Conservation (phyloP, 2,329 filamentous ascomycete genomes). For the Claviceps sorghi region DNA sequence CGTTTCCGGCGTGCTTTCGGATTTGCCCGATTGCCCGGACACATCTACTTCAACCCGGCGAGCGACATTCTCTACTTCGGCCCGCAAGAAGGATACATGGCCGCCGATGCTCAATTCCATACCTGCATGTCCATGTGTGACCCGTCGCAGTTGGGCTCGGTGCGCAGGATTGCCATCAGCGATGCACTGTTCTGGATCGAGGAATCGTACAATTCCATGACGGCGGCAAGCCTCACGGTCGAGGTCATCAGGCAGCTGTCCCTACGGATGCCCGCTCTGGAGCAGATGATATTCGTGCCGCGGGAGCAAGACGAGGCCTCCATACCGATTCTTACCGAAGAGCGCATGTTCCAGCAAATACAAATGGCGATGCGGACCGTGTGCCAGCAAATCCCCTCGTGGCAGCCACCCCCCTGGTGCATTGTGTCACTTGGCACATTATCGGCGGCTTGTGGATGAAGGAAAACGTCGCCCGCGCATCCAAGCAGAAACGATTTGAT, state of each 20-base stretch:
- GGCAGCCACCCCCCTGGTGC: slow-evolving; percentile 22
- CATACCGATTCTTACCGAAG: slow-evolving; percentile 17
- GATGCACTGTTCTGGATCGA: slow-evolving; percentile 28
- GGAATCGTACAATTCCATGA: slow-evolving; percentile 21
- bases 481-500: background rate
- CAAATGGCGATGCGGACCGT: slow-evolving; percentile 21
- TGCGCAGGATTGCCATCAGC: slow-evolving; percentile 30
- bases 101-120: slow-evolving; percentile 29
- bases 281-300: slow-evolving; percentile 31
- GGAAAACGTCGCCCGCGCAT: background rate
- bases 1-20: slow-evolving; percentile 27
- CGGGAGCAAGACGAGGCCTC: slow-evolving; percentile 20
- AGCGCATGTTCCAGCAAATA: slow-evolving; percentile 24
- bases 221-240: slow-evolving; percentile 24
- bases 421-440: slow-evolving; percentile 16
- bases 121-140: slow-evolving; percentile 29
- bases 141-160: slow-evolving; percentile 23
- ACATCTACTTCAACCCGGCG: slow-evolving; percentile 26
- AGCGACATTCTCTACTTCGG: slow-evolving; percentile 35
- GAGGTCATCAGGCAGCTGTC: slow-evolving; percentile 26
- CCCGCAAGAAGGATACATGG: slow-evolving; percentile 28
- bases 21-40: slow-evolving; percentile 25
- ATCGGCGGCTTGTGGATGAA: slow-evolving; percentile 3
- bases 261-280: slow-evolving; percentile 23
- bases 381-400: slow-evolving; percentile 15